Evolutionary conservation across 306 rosid species (phyloP), one percentile per base, ranked within the genome.

Genomic region (Adenanthera pavonina): DNA sequence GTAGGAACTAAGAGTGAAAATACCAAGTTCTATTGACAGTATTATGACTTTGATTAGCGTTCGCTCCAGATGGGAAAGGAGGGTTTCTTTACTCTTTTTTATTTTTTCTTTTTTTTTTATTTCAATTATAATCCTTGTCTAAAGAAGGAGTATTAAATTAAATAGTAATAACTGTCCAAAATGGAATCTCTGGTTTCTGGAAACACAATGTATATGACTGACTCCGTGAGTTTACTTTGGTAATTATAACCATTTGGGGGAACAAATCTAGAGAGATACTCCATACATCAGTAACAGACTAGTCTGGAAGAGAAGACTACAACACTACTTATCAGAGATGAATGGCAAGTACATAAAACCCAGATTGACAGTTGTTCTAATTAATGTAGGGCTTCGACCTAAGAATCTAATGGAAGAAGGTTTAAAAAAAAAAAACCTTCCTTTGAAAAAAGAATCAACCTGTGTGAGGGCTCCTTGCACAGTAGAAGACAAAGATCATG

Each of bases 281-380:
- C 30, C 30, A 25, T 25, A 25, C 30, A 25, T 25, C 30, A 38
- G 72, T 10, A 38, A 33, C n/a, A 44, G 74, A 69, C 54, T 20
- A 44, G 19, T 35, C 69, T 64, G 46, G 46, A 36, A 34, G 78
- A 66, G 76, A 38, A 19, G 35, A 84, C 85, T 59, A 69, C 72
- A 88, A 88, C 80, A 47, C 79, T 51, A 72, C 86, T 65, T 35
- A 78, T 68, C 81, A 72, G 61, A 72, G 60, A 79, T 82, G 80
- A 78, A 83, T 53, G 59, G 70, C 80, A 83, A 83, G 89, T 76
- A 87, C 72, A 85, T 68, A 88, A 78, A 83, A 77, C 90, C 89
- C 89, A 87, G 90, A 86, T 90, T 78, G 90, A 84, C 92, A 83
- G 87, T 74, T 84, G 81, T 77, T 79, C 47, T 60, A 72, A 77